Conservation (phyloP, 331 rosid species). For the Erythrophleum ivorense region DNA sequence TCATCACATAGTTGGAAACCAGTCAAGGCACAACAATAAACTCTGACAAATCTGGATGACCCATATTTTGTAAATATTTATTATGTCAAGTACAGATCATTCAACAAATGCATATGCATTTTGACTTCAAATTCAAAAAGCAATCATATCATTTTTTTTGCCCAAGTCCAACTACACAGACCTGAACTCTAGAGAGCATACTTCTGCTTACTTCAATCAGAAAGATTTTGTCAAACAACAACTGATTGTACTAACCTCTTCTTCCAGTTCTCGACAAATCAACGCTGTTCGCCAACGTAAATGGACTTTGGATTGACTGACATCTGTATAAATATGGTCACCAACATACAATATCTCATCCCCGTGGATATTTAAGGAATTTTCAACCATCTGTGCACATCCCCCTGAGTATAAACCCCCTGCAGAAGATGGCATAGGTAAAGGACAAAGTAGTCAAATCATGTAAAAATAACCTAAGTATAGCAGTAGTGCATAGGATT, state of each 20-base stretch:
- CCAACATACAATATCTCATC: slow-evolving; percentile 98
- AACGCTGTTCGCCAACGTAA: slow-evolving; percentile 97
- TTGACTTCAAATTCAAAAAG: slow-evolving; percentile 11
- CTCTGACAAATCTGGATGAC: background rate
- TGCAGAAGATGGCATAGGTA: slow-evolving; percentile 46
- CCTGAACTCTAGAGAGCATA: slow-evolving; percentile 4
- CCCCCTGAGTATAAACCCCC: slow-evolving; percentile 99
- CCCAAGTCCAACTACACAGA: background rate
- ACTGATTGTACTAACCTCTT: slow-evolving; percentile 66
- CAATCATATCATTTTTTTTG: background rate
- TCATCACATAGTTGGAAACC: slow-evolving; percentile 39
- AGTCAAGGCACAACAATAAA: slow-evolving; percentile 17
- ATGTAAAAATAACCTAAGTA: background rate
- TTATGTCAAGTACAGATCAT: background rate
- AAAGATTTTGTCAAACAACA: slow-evolving; percentile 18
- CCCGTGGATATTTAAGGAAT: slow-evolving; percentile 81
- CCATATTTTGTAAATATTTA: slow-evolving; percentile 7
- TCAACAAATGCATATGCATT: background rate
- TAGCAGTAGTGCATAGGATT: background rate
- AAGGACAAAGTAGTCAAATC: slow-evolving; percentile 22
- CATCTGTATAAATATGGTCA: slow-evolving; percentile 97
- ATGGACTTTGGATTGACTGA: slow-evolving; percentile 95
- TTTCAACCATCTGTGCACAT: slow-evolving; percentile 96
- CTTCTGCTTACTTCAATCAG: slow-evolving; percentile 10
- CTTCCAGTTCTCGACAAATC: slow-evolving; percentile 94